phyloP scores from a whole-genome alignment of 345 rosid species.

The Populus tremula region DNA sequence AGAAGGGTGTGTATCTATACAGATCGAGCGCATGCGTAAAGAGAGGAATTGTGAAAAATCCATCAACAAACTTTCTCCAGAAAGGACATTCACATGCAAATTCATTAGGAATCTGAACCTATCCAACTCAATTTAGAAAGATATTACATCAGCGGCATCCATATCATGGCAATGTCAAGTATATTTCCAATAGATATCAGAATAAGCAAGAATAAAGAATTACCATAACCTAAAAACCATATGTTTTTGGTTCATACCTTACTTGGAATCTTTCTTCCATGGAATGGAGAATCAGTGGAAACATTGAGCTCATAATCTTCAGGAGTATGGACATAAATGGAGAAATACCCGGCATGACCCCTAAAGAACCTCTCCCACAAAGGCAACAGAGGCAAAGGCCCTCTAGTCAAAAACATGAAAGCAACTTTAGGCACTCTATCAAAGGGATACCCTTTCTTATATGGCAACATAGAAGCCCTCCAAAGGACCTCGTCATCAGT shows the following conservation, averaged over 20 bases:
- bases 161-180: neutral
- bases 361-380: slow-evolving; percentile 86
- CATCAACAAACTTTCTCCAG: neutral
- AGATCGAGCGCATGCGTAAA: neutral
- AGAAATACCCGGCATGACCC: slow-evolving; percentile 55
- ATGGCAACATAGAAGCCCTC: slow-evolving; percentile 85
- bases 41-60: neutral
- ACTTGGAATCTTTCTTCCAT: slow-evolving; percentile 70
- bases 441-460: slow-evolving; percentile 59
- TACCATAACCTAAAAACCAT: neutral
- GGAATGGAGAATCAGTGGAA: slow-evolving; percentile 58
- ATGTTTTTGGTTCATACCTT: slow-evolving; percentile 40
- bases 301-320: slow-evolving; percentile 52
- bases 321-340: slow-evolving; percentile 67
- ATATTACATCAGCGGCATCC: neutral
- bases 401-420: slow-evolving; percentile 87
- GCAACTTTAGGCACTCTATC: slow-evolving; percentile 70
- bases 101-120: too few relatives aligned
- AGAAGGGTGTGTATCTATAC: neutral
- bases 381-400: slow-evolving; percentile 82
- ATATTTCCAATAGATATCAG: neutral
- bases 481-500: slow-evolving; percentile 64
- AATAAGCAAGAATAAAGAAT: neutral
- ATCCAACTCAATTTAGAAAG: neutral
- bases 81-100: neutral